These are phyloP conservation scores for Chytridiales sp. DNA, from an alignment of 371 early-diverging fungal species.

Conservation along the genomic window DNA sequence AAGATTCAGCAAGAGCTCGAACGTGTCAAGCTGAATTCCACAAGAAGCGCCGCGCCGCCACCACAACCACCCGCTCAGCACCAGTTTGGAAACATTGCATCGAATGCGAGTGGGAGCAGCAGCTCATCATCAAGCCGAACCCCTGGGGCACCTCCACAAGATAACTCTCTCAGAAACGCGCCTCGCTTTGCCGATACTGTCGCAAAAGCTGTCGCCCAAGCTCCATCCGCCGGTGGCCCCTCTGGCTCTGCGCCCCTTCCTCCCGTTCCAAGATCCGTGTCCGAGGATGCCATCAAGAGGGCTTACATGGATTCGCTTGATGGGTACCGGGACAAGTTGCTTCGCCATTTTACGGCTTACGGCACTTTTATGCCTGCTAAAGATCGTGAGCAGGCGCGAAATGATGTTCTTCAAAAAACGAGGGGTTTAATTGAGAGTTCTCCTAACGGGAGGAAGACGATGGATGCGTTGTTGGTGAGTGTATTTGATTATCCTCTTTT, in stretches of 20 bases:
- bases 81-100: too few relatives aligned
- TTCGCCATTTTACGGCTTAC: not conserved
- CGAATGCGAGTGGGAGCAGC: too few relatives aligned
- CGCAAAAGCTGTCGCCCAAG: not conserved
- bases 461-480: not conserved
- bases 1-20: not conserved
- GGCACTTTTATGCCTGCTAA: not conserved
- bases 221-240: not conserved
- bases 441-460: not conserved
- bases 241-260: not conserved
- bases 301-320: not conserved
- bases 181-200: not conserved
- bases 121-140: not conserved
- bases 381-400: not conserved
- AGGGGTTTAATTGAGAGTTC: not conserved
- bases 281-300: not conserved
- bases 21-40: not conserved
- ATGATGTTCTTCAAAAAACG: not conserved
- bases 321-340: not conserved
- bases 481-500: not conserved
- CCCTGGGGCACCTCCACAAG: not conserved
- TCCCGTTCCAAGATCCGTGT: not conserved
- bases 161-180: not conserved
- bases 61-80: too few relatives aligned
- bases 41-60: not conserved